These are phyloP conservation scores for Umbelopsis vinacea DNA, from an alignment of 192 early-diverging fungal species.

Conservation along the genomic window DNA sequence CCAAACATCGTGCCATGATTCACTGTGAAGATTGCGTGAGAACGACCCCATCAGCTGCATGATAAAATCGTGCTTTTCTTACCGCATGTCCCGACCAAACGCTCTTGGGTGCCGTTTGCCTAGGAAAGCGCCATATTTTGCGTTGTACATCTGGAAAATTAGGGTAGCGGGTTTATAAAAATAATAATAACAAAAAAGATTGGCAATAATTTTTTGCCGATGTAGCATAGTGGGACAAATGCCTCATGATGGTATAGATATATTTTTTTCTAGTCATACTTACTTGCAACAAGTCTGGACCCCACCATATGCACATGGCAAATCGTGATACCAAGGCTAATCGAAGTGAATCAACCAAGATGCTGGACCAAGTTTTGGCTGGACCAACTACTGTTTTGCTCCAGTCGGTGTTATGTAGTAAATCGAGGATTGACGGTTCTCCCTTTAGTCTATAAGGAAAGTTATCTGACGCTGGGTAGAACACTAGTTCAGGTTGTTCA, in stretches of 20 bases:
- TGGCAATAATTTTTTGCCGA: too few relatives aligned
- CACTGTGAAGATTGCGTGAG: neutral
- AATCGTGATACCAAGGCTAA: constrained; percentile 49
- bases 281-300: neutral
- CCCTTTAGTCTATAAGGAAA: neutral
- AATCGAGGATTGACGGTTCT: neutral
- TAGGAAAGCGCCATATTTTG: neutral
- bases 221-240: too few relatives aligned
- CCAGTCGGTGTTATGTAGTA: neutral
- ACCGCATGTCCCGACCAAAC: neutral
- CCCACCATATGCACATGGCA: constrained; percentile 31
- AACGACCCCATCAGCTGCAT: too few relatives aligned
- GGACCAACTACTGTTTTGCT: neutral
- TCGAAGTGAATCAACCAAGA: constrained; percentile 35
- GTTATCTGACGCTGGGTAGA: neutral
- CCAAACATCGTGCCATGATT: constrained; percentile 13
- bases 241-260: too few relatives aligned
- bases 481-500: neutral
- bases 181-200: too few relatives aligned
- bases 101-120: constrained; percentile 2
- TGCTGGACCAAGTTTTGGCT: neutral
- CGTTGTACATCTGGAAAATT: neutral
- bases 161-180: too few relatives aligned
- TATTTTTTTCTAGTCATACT: too few relatives aligned
- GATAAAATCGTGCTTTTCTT: neutral